Conservation (phyloP, 2,329 filamentous ascomycete species). For the Dactylellina parvicollis region DNA sequence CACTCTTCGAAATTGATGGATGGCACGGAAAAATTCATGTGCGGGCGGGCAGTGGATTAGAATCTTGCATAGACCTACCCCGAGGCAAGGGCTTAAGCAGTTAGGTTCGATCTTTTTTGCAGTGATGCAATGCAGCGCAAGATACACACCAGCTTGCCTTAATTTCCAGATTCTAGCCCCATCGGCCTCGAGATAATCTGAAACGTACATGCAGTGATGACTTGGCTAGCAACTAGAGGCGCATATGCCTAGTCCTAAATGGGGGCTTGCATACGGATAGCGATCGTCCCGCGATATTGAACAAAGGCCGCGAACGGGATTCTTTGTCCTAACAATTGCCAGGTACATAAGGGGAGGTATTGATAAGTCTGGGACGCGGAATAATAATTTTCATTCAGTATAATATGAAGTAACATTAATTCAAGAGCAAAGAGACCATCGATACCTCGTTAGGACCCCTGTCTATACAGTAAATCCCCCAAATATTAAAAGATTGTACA, state of each 20-base stretch:
- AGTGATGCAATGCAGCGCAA: background rate
- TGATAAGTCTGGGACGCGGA: background rate
- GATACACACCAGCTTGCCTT: too few species aligned
- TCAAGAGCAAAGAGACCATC: conserved; percentile 12
- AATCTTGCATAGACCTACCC: too few species aligned
- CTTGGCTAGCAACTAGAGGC: conserved; percentile 7
- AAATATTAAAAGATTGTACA: too few species aligned
- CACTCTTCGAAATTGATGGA: too few species aligned
- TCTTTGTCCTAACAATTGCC: background rate
- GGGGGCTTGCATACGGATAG: background rate
- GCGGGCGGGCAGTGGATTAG: too few species aligned
- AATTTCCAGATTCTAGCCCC: conserved; percentile 2
- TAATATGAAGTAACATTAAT: background rate
- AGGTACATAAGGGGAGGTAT: background rate
- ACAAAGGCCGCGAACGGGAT: background rate
- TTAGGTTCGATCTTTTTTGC: background rate
- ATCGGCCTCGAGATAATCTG: background rate
- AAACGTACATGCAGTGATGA: conserved; percentile 25
- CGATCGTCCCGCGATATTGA: background rate
- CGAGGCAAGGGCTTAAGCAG: too few species aligned
- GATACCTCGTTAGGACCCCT: background rate
- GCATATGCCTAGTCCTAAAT: conserved; percentile 24
- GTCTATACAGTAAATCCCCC: conserved; percentile 7
- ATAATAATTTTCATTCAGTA: background rate
- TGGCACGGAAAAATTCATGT: too few species aligned